Conservation (phyloP, 1,284 basidiomycete species). For the Macrocystidia cucumis region DNA sequence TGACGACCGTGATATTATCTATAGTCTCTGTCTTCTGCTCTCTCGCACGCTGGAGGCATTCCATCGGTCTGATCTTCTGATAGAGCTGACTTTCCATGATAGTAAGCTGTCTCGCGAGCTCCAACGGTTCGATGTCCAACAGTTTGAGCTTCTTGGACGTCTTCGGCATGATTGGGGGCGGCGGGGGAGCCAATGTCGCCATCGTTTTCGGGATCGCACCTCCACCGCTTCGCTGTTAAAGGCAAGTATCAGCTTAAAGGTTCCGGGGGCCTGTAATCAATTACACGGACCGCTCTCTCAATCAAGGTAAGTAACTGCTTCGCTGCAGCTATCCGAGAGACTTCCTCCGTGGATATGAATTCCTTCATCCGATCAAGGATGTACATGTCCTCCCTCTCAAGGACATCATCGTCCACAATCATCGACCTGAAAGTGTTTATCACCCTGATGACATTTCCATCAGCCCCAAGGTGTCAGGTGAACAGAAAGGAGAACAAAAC, state of each 20-base stretch:
- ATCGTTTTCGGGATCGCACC: constrained; percentile 38
- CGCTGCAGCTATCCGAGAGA: constrained; percentile 54
- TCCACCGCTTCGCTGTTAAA: constrained; percentile 52
- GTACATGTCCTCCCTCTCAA: constrained; percentile 76
- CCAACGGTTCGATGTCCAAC: constrained; percentile 84
- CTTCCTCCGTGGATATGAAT: constrained; percentile 67
- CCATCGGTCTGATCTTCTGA: constrained; percentile 84
- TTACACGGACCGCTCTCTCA: constrained; percentile 54
- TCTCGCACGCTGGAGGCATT: constrained; percentile 80
- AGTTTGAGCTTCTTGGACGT: constrained; percentile 73
- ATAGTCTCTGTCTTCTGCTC: constrained; percentile 68
- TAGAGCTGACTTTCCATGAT: constrained; percentile 89
- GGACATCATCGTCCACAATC: constrained; percentile 71
- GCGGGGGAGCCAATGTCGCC: constrained; percentile 47
- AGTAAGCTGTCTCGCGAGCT: constrained; percentile 91
- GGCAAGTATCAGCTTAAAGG: constrained; percentile 10
- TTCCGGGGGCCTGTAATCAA: not conserved
- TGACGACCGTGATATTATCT: constrained; percentile 85
- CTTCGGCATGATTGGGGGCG: constrained; percentile 75
- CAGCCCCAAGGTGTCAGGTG: constrained; percentile 6
- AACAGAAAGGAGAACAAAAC: constrained; percentile 16
- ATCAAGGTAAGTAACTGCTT: constrained; percentile 69
- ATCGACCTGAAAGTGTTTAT: constrained; percentile 81
- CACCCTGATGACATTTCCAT: constrained; percentile 41
- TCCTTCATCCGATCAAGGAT: constrained; percentile 75